These are phyloP conservation scores for Periconia sp. DNA, from an alignment of 2,329 filamentous ascomycete species.

Conservation along the genomic window DNA sequence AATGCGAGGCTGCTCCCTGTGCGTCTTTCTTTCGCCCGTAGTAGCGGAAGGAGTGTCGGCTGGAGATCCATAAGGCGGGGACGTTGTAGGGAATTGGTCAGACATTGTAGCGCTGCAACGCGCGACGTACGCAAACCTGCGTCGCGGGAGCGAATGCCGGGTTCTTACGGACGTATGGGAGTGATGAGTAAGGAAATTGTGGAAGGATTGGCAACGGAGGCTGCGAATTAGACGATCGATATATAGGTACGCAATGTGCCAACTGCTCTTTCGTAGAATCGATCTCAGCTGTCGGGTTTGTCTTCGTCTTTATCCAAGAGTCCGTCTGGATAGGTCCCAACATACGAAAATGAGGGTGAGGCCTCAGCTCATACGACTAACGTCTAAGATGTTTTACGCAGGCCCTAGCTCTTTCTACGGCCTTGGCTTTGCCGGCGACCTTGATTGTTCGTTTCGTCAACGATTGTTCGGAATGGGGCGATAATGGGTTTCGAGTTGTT, in stretches of 20 bases:
- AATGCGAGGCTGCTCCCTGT: slow-evolving; percentile 34
- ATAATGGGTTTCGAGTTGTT: too few relatives aligned
- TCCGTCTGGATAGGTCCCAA: too few relatives aligned
- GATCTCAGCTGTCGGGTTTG: too few relatives aligned
- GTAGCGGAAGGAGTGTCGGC: slow-evolving; percentile 4
- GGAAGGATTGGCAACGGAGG: neutral
- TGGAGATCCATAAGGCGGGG: slow-evolving; percentile 7
- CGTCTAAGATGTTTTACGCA: too few relatives aligned
- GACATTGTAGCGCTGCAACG: slow-evolving; percentile 11
- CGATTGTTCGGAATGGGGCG: too few relatives aligned
- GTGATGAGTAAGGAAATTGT: neutral
- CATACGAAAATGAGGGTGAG: too few relatives aligned
- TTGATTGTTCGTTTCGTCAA: too few relatives aligned
- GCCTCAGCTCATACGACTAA: too few relatives aligned
- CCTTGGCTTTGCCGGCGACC: too few relatives aligned
- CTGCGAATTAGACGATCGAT: neutral
- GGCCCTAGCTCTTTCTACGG: too few relatives aligned
- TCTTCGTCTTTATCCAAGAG: too few relatives aligned
- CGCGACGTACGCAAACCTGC: neutral
- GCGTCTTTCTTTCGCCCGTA: slow-evolving; percentile 22
- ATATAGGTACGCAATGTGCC: neutral
- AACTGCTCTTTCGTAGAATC: neutral
- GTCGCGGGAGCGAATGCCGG: neutral
- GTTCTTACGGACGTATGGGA: slow-evolving; percentile 6
- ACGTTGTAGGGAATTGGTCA: slow-evolving; percentile 12